Evolutionary conservation across 192 early-diverging fungal genomes (phyloP), one percentile per base, ranked within the genome.

Genomic region (Linnemannia elongata): DNA sequence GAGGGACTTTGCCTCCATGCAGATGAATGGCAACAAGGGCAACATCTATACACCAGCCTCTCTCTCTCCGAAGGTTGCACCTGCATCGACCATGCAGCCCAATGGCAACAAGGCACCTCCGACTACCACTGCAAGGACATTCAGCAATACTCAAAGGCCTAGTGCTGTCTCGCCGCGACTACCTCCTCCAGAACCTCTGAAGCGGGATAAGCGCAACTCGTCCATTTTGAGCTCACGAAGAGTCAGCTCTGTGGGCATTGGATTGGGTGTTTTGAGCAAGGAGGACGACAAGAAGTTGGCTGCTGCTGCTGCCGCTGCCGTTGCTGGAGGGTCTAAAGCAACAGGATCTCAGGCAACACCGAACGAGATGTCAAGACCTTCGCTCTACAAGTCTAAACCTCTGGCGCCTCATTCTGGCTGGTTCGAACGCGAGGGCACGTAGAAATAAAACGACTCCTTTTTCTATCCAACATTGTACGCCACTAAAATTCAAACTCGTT

Each of bases 191-290:
- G 79, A 41, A 35, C 72, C 79, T 4, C 38, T 87, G 22, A 87
- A 87, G 72, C 85, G 85, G 22, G 85, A 87, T 49, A 87, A 87
- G 45, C 79, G 85, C 38, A 87, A 87, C 30, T 87, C 85, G 10
- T 87, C 85, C 24, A 87, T 87, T n/a, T 54, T 87, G 36, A 87
- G 85, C 35, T 87, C 85, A 30, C 69, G 85, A 1, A 47, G 85
- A 5, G 80, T 87, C 33, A 87, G 85, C 33, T 87, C 85, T n/a
- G 85, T 81, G 0, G 85, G 85, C 22, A 87, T 87, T 41, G 85
- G 85, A 12, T 49, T 87, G 20, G 85, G 85, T 1, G 85, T 87
- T 4, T 39, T 87, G 49, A 87, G 85, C 27, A 87, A 81, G 47
- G 85, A 87, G 9, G 77, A 78, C 22, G 78, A 76, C 13, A 72